Percentiles rank a stretch among this genome's conserved stretches.
Evolutionary conservation across 2,329 filamentous ascomycete species (phyloP).

Genomic region (Teratosphaeria gauchensis): DNA sequence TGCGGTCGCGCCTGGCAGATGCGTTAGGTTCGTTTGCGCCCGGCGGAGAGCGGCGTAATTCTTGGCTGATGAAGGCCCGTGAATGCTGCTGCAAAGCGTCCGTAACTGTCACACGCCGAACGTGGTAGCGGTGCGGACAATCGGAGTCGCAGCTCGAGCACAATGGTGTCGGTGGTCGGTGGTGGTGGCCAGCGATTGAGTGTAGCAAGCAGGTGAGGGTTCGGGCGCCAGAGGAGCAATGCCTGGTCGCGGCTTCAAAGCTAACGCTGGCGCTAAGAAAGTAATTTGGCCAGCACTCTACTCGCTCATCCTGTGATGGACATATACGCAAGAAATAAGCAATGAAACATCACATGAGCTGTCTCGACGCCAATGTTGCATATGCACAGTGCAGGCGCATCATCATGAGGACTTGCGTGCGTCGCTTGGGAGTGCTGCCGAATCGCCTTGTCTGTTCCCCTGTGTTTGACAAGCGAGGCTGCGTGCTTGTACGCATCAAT

Average conservation of each 20-base stretch:
- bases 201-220: neutral
- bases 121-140: neutral
- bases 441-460: neutral
- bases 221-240: neutral
- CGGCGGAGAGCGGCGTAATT: neutral
- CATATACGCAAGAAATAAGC: neutral
- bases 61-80: neutral
- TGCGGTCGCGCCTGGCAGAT: slow-evolving; percentile 5
- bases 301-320: neutral
- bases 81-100: neutral
- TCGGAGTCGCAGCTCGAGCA: neutral
- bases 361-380: neutral
- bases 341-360: neutral
- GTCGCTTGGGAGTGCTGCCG: neutral
- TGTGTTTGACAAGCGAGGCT: neutral
- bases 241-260: neutral
- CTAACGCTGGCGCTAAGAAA: neutral
- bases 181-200: neutral
- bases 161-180: neutral
- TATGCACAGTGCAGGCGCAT: neutral
- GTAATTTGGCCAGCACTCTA: neutral
- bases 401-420: neutral
- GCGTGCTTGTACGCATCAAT: neutral
- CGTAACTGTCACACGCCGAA: neutral
- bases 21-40: slow-evolving; percentile 1